These are phyloP conservation scores for Euphorbia tirucalli DNA, from an alignment of 345 rosid species.

Conservation along the genomic window DNA sequence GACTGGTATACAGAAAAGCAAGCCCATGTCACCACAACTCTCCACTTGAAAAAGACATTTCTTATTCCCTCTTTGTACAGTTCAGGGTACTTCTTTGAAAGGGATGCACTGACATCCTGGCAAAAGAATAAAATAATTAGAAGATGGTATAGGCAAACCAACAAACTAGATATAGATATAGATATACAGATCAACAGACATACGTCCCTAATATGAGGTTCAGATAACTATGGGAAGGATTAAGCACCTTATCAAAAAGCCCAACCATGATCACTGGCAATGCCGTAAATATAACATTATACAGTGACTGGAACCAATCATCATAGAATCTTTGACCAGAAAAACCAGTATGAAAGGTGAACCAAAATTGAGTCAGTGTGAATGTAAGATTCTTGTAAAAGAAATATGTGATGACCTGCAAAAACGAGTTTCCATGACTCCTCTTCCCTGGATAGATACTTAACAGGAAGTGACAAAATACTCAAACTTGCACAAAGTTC, in stretches of 20 bases:
- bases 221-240: constrained; percentile 1
- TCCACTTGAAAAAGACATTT: constrained; percentile 85
- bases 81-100: constrained; percentile 94
- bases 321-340: constrained; percentile 99
- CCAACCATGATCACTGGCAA: constrained; percentile 92
- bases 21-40: constrained; percentile 88
- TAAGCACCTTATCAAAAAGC: constrained; percentile 88
- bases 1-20: constrained; percentile 87
- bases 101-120: constrained; percentile 93
- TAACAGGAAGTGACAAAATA: neutral
- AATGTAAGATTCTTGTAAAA: constrained; percentile 98
- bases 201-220: neutral
- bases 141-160: neutral
- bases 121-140: constrained; percentile 7
- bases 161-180: neutral
- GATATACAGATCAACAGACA: too few species aligned
- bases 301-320: constrained; percentile 99
- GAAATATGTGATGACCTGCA: constrained; percentile 97
- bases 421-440: constrained; percentile 16
- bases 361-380: constrained; percentile 99
- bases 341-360: constrained; percentile 95
- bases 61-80: constrained; percentile 88
- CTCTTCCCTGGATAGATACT: constrained; percentile 18
- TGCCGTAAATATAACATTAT: constrained; percentile 86
- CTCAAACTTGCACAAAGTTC: constrained; percentile 11